Base-by-base conservation (phyloP, 768 basidiomycete genomes). In the Sistotremastrum suecicum region DNA sequence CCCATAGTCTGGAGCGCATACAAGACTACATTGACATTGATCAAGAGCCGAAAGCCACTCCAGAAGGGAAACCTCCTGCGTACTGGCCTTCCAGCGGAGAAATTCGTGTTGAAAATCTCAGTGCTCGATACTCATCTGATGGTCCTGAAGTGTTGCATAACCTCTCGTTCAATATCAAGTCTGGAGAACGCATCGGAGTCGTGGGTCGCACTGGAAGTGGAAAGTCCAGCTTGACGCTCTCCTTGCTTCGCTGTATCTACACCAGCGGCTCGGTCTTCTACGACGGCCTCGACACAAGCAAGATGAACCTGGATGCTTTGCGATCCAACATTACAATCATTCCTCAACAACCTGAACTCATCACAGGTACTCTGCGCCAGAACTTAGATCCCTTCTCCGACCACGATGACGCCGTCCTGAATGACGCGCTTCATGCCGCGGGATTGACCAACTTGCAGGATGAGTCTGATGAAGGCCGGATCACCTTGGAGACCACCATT, bases 191-290 rank as follows among this genome's bases (percentile, higher is more conserved):
- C 4, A 64, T 80, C 34, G 77, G 76, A 35, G 66, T 78, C 41
- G 74, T 78, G 34, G 77, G 77, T 3, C 60, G 76, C 12, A 80
- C 77, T 2, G 77, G 77, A 10, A 72, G 70, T 53, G 76, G 76
- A 39, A 71, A 71, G 60, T 65, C 64, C 43, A 20, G 10, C 5
- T 48, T 74, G 50, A 75, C 74, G 1, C 58, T 79, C 10, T 65
- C 76, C 0, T 60, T 79, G 5, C 60, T 79, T 10, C 65, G 76
- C 1, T 68, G 72, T 56, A 75, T 79, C 47, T 63, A 65, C 12
- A 75, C 71, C 3, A 66, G 68, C 42, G 77, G 77, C 9, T 59
- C 58, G 9, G 69, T 78, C 29, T 64, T 62, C 49, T 76, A 71
- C 50, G 76, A 78, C 49, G 73, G 69, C 4, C 48, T 69, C 34